Base-by-base conservation (phyloP, 2,329 filamentous ascomycete species). In the Phaeosphaeria sp. region DNA sequence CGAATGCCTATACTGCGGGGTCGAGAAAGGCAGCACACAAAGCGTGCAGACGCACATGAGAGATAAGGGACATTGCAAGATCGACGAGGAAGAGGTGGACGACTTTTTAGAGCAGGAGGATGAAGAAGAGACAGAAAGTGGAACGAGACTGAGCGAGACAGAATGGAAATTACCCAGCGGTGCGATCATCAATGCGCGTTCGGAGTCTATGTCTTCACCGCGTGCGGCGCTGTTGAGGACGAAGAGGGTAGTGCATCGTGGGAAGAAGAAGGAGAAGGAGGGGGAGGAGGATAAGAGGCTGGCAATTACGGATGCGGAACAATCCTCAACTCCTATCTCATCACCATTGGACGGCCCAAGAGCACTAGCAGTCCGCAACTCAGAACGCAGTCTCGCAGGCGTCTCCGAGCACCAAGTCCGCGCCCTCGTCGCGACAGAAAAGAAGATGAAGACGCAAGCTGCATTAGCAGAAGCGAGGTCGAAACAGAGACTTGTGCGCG, bases 1-100 rank as follows among this genome's bases (percentile, higher is more conserved):
- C 47, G 72, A 77, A 64, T 77, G 75, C 52, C 65, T 77, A 21
- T 77, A 77, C 60, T 77, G 75, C 52, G 72, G 73, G 36, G 46
- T 57, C 11, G 62, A 57, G 33, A 74, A 71, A 53, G 51, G 47
- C 27, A 67, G 69, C 4, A 59, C 65, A 7, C 36, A 53, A 3
- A 60, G 68, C 22, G 61, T 75, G n/a, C 74, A 74, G 62, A 71
- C 55, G 21, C 75, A 77, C 53, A 77, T 77, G 75, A 54, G 67
- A 25, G 74, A 77, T 48, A 77, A 74, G 54, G 65, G 66, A 7
- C 75, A 77, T 49, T 77, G 74, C 56, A 61, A 68, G 45, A 56
- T 77, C 39, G 74, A 75, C 40, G 24, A 77, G n/a, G 63, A 74
- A 9, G 75, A 76, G 48, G 60, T 77, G 11, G 59, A 70, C 5